Conservation (phyloP, 2,329 filamentous ascomycete species). For the Clonostachys byssicola region DNA sequence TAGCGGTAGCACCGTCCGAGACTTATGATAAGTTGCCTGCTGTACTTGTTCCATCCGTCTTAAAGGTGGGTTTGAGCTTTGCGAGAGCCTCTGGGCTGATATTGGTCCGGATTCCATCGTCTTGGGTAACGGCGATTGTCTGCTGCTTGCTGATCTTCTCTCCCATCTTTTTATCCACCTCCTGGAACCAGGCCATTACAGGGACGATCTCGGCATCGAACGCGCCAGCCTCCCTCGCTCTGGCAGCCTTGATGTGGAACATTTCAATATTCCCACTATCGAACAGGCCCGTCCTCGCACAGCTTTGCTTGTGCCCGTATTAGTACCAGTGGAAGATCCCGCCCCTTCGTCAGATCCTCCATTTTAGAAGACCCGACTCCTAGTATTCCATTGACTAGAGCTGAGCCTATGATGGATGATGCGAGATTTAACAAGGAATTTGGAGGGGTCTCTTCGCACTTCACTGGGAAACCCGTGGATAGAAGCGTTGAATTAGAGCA, state of each 20-base stretch:
- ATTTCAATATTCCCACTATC: too few relatives aligned
- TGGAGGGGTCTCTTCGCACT: too few relatives aligned
- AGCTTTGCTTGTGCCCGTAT: too few relatives aligned
- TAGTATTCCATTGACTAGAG: too few relatives aligned
- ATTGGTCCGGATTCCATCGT: slow-evolving; percentile 76
- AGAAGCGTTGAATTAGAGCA: too few relatives aligned
- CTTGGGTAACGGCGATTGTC: slow-evolving; percentile 64
- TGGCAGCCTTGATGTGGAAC: slow-evolving; percentile 71
- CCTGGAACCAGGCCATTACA: slow-evolving; percentile 66
- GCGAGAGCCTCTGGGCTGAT: slow-evolving; percentile 67
- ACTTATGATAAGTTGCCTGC: slow-evolving; percentile 87
- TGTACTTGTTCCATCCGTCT: slow-evolving; percentile 68
- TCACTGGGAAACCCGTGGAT: too few relatives aligned
- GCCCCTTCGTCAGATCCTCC: too few relatives aligned
- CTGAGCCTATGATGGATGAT: too few relatives aligned
- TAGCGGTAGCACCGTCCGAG: slow-evolving; percentile 81
- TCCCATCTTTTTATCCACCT: slow-evolving; percentile 54
- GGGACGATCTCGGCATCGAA: slow-evolving; percentile 80
- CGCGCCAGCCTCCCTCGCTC: slow-evolving; percentile 62
- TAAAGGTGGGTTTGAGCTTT: slow-evolving; percentile 83
- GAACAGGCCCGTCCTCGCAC: too few relatives aligned
- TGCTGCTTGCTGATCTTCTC: slow-evolving; percentile 50
- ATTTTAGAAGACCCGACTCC: too few relatives aligned
- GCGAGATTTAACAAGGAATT: too few relatives aligned
- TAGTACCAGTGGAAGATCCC: too few relatives aligned